Conservation (phyloP, 345 rosid genomes). For the Nasturtium officinale region DNA sequence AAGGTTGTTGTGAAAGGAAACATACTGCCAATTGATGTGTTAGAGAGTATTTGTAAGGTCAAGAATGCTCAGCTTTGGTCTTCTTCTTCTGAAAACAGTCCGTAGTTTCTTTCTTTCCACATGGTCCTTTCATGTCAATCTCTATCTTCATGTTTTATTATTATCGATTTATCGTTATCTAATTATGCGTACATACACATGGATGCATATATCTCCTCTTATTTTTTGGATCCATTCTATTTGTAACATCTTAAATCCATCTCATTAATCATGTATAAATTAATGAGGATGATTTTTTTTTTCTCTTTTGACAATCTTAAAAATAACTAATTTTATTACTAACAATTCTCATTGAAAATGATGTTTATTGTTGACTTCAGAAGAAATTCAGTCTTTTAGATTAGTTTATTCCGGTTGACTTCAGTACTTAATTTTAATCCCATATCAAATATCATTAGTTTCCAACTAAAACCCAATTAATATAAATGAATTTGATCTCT, state of each 20-base stretch:
- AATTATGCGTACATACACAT: constrained; percentile 36
- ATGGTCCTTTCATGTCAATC: constrained; percentile 37
- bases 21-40: constrained; percentile 70
- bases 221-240: constrained; percentile 8
- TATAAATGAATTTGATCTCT: background rate
- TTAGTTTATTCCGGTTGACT: background rate
- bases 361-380: background rate
- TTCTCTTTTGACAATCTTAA: background rate
- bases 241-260: constrained; percentile 28
- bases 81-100: constrained; percentile 32
- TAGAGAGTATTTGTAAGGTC: constrained; percentile 76
- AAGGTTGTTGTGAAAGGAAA: constrained; percentile 85
- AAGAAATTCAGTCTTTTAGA: background rate
- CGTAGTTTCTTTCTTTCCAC: constrained; percentile 18
- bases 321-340: background rate
- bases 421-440: background rate
- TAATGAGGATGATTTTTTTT: background rate
- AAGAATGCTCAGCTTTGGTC: constrained; percentile 85
- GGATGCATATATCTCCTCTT: constrained; percentile 35
- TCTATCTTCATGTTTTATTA: constrained; percentile 29
- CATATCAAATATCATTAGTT: background rate
- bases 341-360: background rate
- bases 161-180: constrained; percentile 18
- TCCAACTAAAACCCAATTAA: background rate
- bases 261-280: background rate